Evolutionary conservation across 805 yeast genomes (phyloP), one percentile per base, ranked within the genome.

Genomic region (Metschnikowia noctiluminum): DNA sequence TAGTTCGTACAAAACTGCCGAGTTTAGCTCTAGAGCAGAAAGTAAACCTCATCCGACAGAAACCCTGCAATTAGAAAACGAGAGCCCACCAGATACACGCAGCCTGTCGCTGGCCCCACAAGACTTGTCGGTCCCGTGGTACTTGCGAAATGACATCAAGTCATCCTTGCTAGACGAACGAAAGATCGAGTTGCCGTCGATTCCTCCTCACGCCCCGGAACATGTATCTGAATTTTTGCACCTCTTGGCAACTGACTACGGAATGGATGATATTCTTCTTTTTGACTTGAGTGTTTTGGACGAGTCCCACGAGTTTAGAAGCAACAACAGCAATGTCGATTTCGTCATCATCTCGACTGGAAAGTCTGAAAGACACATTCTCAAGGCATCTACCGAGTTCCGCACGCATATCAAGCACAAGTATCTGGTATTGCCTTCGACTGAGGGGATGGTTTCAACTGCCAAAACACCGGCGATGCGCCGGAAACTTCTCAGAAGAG

Each of bases 381-480:
- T 78, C 54, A 84, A 82, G 52, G 89, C 95, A 1, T 80, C 87
- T 2, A 68, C 69, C 13, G 84, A 81, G 54, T 66, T 90, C 35
- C 71, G 79, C 43, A 72, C 73, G 28, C 73, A 73, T 61, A 61
- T 89, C 38, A 91, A 91, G 61, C 77, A 77, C 35, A 56, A 50
- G 11, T 58, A 58, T 40, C 52, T 56, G 26, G 48, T 50, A 3
- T 54, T 76, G 1, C 85, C 94, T 0, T 60, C 65, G 6, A 71
- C 84, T 3, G 96, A 90, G 59, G 98, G 97, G 0, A 68, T 86
- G 46, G 73, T 82, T 2, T 84, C 85, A 34, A 70, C 79, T 8
- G 80, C 82, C 36, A 75, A 77, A 27, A 69, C 64, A 7, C 70
- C 75, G 1, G 66, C 64, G 0, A 62, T 63, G 27, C 64, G 73